Evolutionary conservation across 805 yeast species (phyloP), one percentile per base, ranked within the genome.

Genomic region (Lipomyces spencermartinsiae): DNA sequence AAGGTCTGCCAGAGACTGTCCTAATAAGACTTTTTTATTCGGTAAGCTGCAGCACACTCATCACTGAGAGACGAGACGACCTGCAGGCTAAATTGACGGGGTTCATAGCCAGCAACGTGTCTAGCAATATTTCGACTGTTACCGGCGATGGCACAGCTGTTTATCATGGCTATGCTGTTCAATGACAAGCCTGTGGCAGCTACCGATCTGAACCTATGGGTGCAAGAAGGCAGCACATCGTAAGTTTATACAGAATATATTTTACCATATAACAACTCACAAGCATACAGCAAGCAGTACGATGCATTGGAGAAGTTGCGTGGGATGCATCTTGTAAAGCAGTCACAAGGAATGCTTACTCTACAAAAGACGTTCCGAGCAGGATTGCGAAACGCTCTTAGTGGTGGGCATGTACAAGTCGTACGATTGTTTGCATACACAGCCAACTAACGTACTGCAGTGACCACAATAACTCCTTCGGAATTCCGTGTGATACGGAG

Each of bases 101-200:
- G 16, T 53, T 34, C 31, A 79, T 64, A 73, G 62, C 97, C 99
- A 1, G 97, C 98, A 12, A 92, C 99, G 65, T 93, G 98, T 77
- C 82, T 95, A 59, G 96, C 99, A 1, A 89, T 95, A n/a, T 93
- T 89, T 77, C 83, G 99, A 71, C 82, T 95, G 67, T 83, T 95
- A 19, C 97, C 99, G 0, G 88, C 93, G 31, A 79, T 95, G 72
- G 97, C 98, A 35, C 93, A 94, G 77, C 90, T 92, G 78, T 89
- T 90, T 74, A 87, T 94, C 61, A 89, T 92, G 92, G 84, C 93
- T 10, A 86, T 93, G 89, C 81, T 96, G 22, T 95, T 92, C 79
- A 86, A 88, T 74, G 95, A 91, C 64, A 85, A 86, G 61, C 91
- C 93, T 0, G 85, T 90, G 12, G 85, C 89, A 5, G 79, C 88